phyloP scores from a whole-genome alignment of 371 early-diverging fungal species.

The Smittium mucronatum region DNA sequence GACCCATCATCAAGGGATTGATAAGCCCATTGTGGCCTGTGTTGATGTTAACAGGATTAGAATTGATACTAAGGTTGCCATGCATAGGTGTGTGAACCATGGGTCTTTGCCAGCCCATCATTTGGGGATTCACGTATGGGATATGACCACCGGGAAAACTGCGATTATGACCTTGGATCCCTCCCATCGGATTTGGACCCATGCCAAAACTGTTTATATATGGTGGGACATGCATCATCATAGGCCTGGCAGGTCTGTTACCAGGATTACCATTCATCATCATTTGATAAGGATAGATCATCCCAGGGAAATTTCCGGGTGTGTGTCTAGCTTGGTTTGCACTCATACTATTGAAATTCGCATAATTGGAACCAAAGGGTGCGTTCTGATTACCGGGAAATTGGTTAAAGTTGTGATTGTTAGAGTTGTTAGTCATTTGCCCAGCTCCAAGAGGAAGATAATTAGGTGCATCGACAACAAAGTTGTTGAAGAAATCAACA shows the following conservation, averaged over 20 bases:
- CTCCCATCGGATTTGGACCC: neutral
- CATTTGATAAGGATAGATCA: slow-evolving; percentile 31
- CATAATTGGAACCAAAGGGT: neutral
- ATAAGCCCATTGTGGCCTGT: neutral
- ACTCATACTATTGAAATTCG: neutral
- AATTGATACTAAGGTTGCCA: slow-evolving; percentile 5
- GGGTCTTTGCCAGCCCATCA: neutral
- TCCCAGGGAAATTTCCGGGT: neutral
- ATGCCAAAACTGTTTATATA: slow-evolving; percentile 6
- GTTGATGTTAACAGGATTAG: slow-evolving; percentile 11
- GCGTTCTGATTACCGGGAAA: slow-evolving; percentile 16
- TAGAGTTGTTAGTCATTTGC: slow-evolving; percentile 14
- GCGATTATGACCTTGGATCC: slow-evolving; percentile 7
- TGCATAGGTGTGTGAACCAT: neutral
- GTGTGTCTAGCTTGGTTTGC: slow-evolving; percentile 15
- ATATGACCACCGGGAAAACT: slow-evolving; percentile 8
- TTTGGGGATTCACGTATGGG: neutral
- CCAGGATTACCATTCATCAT: slow-evolving; percentile 17
- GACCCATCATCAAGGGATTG: neutral
- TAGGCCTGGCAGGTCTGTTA: neutral
- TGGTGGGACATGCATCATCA: slow-evolving; percentile 8
- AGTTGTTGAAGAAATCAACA: slow-evolving; percentile 69
- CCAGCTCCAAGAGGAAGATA: slow-evolving; percentile 32
- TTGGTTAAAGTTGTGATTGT: slow-evolving; percentile 21
- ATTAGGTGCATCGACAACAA: slow-evolving; percentile 53